Percentiles rank a stretch among this genome's conserved stretches.
Conservation (phyloP, 1,284 basidiomycete genomes). For the Irpex sp. region DNA sequence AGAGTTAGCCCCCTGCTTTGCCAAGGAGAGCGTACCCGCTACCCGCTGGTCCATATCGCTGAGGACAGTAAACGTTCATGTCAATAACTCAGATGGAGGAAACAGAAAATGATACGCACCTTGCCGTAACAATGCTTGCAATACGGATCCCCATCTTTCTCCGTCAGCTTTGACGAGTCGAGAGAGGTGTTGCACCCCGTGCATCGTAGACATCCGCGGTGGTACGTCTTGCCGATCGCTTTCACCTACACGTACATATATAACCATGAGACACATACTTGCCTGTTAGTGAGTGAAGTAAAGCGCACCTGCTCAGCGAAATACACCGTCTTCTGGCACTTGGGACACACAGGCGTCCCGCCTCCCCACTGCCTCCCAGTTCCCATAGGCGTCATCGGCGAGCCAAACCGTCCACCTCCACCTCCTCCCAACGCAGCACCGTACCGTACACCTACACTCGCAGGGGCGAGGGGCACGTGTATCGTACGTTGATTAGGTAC, state of each 20-base stretch:
- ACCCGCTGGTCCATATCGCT: constrained; percentile 71
- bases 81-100: background rate
- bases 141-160: constrained; percentile 68
- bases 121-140: constrained; percentile 72
- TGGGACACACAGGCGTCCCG: constrained; percentile 50
- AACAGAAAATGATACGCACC: constrained; percentile 35
- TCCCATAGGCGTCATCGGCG: constrained; percentile 20
- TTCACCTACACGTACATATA: constrained; percentile 47
- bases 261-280: background rate
- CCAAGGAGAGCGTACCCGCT: constrained; percentile 72
- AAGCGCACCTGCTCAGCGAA: constrained; percentile 56
- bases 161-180: constrained; percentile 65
- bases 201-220: constrained; percentile 73
- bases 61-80: background rate
- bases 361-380: constrained; percentile 39
- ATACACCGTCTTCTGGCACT: constrained; percentile 57
- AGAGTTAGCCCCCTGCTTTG: constrained; percentile 40
- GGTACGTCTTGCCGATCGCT: constrained; percentile 72
- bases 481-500: constrained; percentile 2
- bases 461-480: constrained; percentile 32
- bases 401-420: constrained; percentile 23
- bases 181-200: constrained; percentile 60
- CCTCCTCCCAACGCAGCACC: constrained; percentile 36
- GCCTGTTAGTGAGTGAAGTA: background rate
- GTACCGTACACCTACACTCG: constrained; percentile 48